Percentiles rank a stretch among this genome's conserved stretches.
Evolutionary conservation across 257 asterid genomes (phyloP).

Genomic region (Solanum peruvianum): DNA sequence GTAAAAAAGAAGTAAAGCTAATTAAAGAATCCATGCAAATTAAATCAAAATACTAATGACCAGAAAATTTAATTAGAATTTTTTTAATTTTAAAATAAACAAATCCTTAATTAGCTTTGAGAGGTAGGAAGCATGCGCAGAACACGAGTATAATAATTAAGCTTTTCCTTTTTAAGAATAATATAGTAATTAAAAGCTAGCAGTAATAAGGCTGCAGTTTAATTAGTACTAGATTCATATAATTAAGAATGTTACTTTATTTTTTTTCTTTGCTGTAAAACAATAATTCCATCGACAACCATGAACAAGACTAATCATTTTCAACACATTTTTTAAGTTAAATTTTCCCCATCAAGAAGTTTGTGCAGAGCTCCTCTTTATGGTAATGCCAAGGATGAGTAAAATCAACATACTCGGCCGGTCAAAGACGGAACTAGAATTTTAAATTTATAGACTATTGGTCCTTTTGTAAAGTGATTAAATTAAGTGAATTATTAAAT

Average conservation of each 20-base stretch:
- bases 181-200: background rate
- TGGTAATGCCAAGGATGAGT: background rate
- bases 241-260: background rate
- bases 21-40: background rate
- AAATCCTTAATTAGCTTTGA: background rate
- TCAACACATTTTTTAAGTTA: background rate
- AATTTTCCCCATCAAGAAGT: background rate
- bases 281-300: background rate
- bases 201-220: slow-evolving; percentile 4
- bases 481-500: background rate
- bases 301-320: slow-evolving; percentile 1
- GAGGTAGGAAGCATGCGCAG: slow-evolving; percentile 23
- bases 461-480: background rate
- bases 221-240: background rate
- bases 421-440: background rate
- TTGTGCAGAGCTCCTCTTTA: background rate
- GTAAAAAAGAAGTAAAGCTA: background rate
- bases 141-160: slow-evolving; percentile 12
- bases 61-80: accelerated
- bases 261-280: background rate
- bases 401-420: background rate
- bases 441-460: background rate
- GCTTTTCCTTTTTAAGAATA: background rate
- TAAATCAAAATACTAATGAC: background rate
- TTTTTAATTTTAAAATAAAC: no score